Base-by-base conservation (phyloP, 1,139 yeast genomes). In the Candida sp. region DNA sequence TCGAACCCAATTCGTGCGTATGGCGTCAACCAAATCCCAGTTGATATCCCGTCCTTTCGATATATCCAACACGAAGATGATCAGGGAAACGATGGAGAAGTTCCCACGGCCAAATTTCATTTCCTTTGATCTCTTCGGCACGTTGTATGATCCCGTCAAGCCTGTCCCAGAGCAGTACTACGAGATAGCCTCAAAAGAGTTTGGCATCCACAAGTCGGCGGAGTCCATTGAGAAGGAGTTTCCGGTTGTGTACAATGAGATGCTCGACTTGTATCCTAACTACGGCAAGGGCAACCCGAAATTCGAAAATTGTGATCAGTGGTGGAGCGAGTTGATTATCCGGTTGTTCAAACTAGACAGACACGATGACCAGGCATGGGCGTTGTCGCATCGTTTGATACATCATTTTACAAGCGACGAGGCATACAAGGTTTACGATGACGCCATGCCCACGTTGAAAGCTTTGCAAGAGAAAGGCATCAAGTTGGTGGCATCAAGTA, bases 91-190 rank as follows among this genome's bases (percentile, higher is more conserved):
- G 3, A 38, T 44, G n/a, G 44, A 4, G 57, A 59, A 25, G 41
- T 76, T 75, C 51, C 67, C 75, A 28, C 66, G 62, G 40, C 89
- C 90, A 2, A 71, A 70, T 39, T 63, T 85, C 11, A 67, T 87
- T 0, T 83, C 91, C 0, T 78, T 87, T 54, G 93, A 87, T 66
- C 87, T 86, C 0, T 86, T 85, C 66, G 86, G 84, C 42, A 86
- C 92, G 0, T 64, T 87, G 7, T 86, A 85, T 61, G 70, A 80
- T 0, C 88, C 91, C 1, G 71, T 69, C n/a, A 67, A 66, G 25
- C 82, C 88, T 0, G 79, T 86, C 0, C 66, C 80, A 40, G 67
- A 70, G 34, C 86, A 81, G 54, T 87, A 87, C 60, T 71, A 76
- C 46, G 66, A 70, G 3, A 74, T 84, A 4, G 83, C 83, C 1